Base-by-base conservation (phyloP, 1,284 basidiomycete genomes). In the Inonotus hispidus region DNA sequence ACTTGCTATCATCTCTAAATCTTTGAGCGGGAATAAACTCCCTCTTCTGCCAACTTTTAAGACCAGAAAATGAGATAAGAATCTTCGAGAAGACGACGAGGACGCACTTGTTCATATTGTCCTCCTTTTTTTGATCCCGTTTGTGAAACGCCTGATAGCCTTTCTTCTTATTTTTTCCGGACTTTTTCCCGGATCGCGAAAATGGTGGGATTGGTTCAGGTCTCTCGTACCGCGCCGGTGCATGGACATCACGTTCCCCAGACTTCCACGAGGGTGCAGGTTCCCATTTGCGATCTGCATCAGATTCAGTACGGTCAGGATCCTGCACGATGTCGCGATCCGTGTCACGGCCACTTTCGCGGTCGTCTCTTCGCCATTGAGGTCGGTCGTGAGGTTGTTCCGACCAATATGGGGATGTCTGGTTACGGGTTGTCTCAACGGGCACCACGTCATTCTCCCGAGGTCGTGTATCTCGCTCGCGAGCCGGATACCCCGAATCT, bases 61-160 rank as follows among this genome's bases (percentile, higher is more conserved):
- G 6, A 11, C 13, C 8, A n/a, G 32, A 29, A 60, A 65, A 49
- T 47, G 61, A 38, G 32, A 57, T 70, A 49, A 57, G 52, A 39
- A 41, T 47, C 25, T 59, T 32, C 52, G 56, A 56, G 53, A 63
- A 53, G 61, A 55, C 62, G 50, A 56, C 37, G 35, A 38, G 70
- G 43, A 71, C 81, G 39, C 68, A 90, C 88, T 90, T 90, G 72
- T 90, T 90, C 63, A 84, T 70, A 66, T 79, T 81, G 21, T 79
- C 78, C 60, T 88, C 85, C 50, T 76, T 77, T 56, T 80, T 76
- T 80, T 84, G 84, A 66, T 86, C 86, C 55, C 84, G 78, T 57
- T 69, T 71, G 63, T 71, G 70, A 53, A 74, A 70, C 25, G 37
- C 27, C 58, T 68, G 73, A 61, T 74, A 74, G 59, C 76, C 72